These are phyloP conservation scores for Cladochytrium replicatum DNA, from an alignment of 192 early-diverging fungal genomes.

Conservation along the genomic window DNA sequence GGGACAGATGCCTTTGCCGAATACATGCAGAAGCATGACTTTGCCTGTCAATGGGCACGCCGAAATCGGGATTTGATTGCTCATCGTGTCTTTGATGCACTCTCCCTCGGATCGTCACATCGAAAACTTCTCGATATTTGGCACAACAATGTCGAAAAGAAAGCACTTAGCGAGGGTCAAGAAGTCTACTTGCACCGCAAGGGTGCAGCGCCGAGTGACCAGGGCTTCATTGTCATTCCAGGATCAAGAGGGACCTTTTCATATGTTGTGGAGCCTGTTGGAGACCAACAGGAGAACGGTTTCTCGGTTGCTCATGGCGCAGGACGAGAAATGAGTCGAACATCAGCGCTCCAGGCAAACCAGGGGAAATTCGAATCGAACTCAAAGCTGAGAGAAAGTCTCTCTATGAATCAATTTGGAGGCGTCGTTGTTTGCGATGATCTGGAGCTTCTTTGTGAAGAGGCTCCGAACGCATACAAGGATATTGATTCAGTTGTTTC, in stretches of 20 bases:
- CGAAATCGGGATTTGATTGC: slow-evolving; percentile 47
- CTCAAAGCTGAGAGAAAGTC: too few relatives aligned
- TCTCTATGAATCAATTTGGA: too few relatives aligned
- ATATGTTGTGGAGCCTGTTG: slow-evolving; percentile 42
- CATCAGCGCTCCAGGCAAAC: slow-evolving; percentile 31
- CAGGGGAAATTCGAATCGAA: too few relatives aligned
- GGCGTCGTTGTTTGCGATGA: slow-evolving; percentile 48
- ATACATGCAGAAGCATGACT: slow-evolving; percentile 38
- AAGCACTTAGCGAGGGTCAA: slow-evolving; percentile 4
- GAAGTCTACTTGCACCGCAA: slow-evolving; percentile 44
- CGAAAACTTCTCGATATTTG: slow-evolving; percentile 42
- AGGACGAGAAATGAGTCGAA: slow-evolving; percentile 36
- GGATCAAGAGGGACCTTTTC: slow-evolving; percentile 46
- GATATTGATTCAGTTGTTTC: slow-evolving; percentile 41
- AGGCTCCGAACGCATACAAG: slow-evolving; percentile 52
- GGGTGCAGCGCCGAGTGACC: slow-evolving; percentile 46
- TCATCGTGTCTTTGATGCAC: slow-evolving; percentile 27
- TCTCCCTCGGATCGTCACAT: slow-evolving; percentile 17
- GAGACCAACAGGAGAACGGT: slow-evolving; percentile 31
- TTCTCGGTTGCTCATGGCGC: slow-evolving; percentile 51
- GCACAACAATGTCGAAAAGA: slow-evolving; percentile 42
- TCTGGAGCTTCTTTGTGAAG: slow-evolving; percentile 40
- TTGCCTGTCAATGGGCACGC: slow-evolving; percentile 37
- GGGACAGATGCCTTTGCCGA: slow-evolving; percentile 14
- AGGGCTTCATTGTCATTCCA: slow-evolving; percentile 45